phyloP scores from a whole-genome alignment of 2,329 filamentous ascomycete species.

The Phialophora expanda region DNA sequence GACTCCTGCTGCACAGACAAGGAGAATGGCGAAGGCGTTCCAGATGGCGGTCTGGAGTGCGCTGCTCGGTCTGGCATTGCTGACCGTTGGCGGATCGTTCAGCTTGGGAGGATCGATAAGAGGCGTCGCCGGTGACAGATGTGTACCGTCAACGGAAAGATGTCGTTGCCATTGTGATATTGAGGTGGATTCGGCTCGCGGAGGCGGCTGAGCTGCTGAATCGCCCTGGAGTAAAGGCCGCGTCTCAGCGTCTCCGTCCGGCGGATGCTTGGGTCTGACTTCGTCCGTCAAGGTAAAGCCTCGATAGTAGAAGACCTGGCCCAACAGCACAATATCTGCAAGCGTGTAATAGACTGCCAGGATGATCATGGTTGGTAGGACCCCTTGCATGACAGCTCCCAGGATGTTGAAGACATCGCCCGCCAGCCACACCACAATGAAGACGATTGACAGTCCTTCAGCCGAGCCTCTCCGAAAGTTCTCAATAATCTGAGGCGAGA shows the following conservation, averaged over 20 bases:
- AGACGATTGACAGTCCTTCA: conserved; percentile 86
- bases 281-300: conserved; percentile 64
- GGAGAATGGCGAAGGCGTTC: conserved; percentile 75
- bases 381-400: conserved; percentile 87
- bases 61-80: conserved; percentile 47
- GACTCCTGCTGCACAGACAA: conserved; percentile 83
- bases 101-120: conserved; percentile 62
- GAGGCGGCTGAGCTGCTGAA: conserved; percentile 26
- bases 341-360: conserved; percentile 93
- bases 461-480: conserved; percentile 86
- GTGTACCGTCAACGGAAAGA: conserved; percentile 65
- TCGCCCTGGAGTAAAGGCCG: conserved; percentile 38
- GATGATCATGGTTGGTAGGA: conserved; percentile 93
- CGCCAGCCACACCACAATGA: conserved; percentile 88
- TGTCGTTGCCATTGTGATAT: conserved; percentile 50
- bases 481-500: conserved; percentile 94
- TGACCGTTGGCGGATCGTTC: conserved; percentile 40
- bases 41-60: conserved; percentile 62
- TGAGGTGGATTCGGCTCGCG: conserved; percentile 29
- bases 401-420: conserved; percentile 98
- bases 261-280: conserved; percentile 17
- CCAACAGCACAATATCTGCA: conserved; percentile 84
- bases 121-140: conserved; percentile 82
- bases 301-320: conserved; percentile 94
- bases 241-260: conserved; percentile 34